Evolutionary conservation across 371 early-diverging fungal species (phyloP), one percentile per base, ranked within the genome.

Genomic region (Actinomucor elegans): DNA sequence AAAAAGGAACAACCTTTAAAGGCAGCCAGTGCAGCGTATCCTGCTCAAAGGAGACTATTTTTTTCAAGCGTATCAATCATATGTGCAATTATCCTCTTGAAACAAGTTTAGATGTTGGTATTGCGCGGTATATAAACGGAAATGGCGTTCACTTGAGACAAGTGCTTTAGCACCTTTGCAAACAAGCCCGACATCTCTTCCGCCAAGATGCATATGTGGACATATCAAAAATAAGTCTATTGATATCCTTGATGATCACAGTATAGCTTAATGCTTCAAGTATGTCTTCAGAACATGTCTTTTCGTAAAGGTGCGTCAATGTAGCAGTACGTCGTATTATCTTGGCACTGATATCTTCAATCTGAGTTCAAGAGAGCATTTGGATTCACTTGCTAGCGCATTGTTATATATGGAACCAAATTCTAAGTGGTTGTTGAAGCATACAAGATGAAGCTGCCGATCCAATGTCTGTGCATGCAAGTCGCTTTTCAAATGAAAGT

Each of bases 321-420:
- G 21, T 26, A 3, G 35, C 48, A 14, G 48, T 35, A 9, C 34
- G 48, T 0, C 24, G 26, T 1, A 24, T 11, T 7, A 21, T 17
- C n/a, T 36, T 4, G 3, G 26, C 5, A 1, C 10, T 3, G 10
- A 10, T 7, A 10, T 15, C 4, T 28, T 11, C 26, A 12, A 36
- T 21, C 1, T 14, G 9, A 52, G 26, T n/a, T 52, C 35, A 24
- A 52, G 9, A 4, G 27, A 33, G 18, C 33, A 52, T 14, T 52
- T 52, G 12, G 27, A 32, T 2, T 32, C 12, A 52, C 44, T 52
- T 1, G 44, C 43, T 36, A 35, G 17, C 12, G 43, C 43, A 21
- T 52, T 52, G 23, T 52, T 52, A n/a, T 44, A 52, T 15, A 44
- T 45, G 6, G 23, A 24, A 7, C 53, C 44, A 27, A 43, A 35